A percentile compares a stretch with the other conserved stretches of the same genome.
Conservation (phyloP, 2,329 filamentous ascomycete genomes). For the Sporothrix euskadiensis region DNA sequence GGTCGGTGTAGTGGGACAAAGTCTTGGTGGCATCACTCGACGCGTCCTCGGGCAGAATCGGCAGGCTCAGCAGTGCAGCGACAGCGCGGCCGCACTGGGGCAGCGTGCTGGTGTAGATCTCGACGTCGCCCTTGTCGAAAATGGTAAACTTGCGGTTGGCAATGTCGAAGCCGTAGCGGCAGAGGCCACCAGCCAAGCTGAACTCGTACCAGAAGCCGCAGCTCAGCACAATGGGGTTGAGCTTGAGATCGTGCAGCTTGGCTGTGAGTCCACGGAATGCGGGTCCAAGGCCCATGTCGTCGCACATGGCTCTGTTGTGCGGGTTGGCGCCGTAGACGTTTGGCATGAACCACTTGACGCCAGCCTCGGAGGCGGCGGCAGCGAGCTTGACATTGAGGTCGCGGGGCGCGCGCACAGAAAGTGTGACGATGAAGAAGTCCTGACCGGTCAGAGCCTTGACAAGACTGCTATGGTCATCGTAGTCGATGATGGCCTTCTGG, state of each 20-base stretch:
- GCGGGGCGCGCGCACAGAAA: constrained; percentile 36
- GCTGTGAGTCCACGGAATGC: constrained; percentile 32
- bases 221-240: constrained; percentile 40
- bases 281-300: constrained; percentile 36
- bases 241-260: constrained; percentile 45
- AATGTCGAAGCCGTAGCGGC: constrained; percentile 38
- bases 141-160: constrained; percentile 36
- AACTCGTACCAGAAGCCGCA: constrained; percentile 57
- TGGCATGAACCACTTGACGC: constrained; percentile 49
- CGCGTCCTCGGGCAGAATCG: constrained; percentile 27
- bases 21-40: constrained; percentile 3
- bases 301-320: constrained; percentile 21
- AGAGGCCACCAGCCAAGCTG: constrained; percentile 42
- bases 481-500: constrained; percentile 44
- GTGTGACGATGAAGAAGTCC: constrained; percentile 33
- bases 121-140: constrained; percentile 58
- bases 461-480: constrained; percentile 35
- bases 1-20: constrained; percentile 27
- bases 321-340: constrained; percentile 43
- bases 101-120: constrained; percentile 61
- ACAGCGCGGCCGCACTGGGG: constrained; percentile 48
- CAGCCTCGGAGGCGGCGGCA: constrained; percentile 46
- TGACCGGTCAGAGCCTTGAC: constrained; percentile 30
- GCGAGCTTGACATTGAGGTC: constrained; percentile 45
- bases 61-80: constrained; percentile 50